These are phyloP conservation scores for Trypanosoma rangeli DNA, from an alignment of 208 protist species.

Conservation along the genomic window DNA sequence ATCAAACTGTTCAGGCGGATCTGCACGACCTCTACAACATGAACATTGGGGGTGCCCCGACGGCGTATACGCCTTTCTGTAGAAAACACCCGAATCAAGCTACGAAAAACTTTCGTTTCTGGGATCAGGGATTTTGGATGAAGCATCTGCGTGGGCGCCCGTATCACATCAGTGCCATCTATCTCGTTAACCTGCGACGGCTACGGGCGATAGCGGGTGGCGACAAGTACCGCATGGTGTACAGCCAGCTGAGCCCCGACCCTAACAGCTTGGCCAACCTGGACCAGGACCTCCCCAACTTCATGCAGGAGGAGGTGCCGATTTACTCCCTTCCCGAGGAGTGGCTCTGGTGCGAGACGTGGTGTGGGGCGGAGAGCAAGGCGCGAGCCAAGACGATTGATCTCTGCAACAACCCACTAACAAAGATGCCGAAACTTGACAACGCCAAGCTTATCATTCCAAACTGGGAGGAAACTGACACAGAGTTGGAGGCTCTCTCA, in stretches of 20 bases:
- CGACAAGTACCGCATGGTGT: conserved; percentile 91
- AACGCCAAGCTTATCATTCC: conserved; percentile 91
- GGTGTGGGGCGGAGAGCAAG: conserved; percentile 95
- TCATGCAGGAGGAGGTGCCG: conserved; percentile 89
- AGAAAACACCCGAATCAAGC: conserved; percentile 74
- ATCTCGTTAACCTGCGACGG: conserved; percentile 94
- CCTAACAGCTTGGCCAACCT: conserved; percentile 91
- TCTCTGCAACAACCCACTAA: conserved; percentile 97
- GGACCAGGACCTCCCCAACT: conserved; percentile 98
- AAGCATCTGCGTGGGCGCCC: conserved; percentile 91
- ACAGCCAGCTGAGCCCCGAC: conserved; percentile 88
- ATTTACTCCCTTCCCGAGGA: conserved; percentile 97
- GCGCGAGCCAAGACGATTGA: conserved; percentile 97
- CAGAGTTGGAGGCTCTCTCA: conserved; percentile 56
- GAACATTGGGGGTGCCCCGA: conserved; percentile 92
- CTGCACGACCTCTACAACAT: conserved; percentile 96
- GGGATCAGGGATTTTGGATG: conserved; percentile 94
- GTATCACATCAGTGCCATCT: conserved; percentile 99
- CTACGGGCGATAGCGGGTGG: conserved; percentile 90
- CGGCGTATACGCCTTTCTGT: conserved; percentile 98
- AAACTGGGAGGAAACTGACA: conserved; percentile 89
- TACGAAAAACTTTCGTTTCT: conserved; percentile 93
- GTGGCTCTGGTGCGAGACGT: conserved; percentile 99
- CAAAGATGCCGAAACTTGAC: conserved; percentile 95
- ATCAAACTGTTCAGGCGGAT: conserved; percentile 93